phyloP scores from a whole-genome alignment of 805 yeast species.

The Schwanniomyces yamadae region DNA sequence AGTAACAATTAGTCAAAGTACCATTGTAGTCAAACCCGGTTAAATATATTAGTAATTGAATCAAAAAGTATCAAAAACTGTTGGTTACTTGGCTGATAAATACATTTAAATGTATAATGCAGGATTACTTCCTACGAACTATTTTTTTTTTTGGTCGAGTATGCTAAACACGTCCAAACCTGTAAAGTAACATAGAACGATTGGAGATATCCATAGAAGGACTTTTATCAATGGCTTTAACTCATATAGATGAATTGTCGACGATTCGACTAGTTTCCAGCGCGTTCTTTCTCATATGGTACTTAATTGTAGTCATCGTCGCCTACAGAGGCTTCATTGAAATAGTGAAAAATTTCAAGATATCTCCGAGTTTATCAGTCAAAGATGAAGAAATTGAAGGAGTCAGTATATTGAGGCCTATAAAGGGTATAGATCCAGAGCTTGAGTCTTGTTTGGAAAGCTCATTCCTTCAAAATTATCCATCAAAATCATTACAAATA shows the following conservation, averaged over 20 bases:
- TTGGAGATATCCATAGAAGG: too few relatives aligned
- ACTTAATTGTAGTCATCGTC: slow-evolving; percentile 32
- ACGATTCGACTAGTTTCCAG: slow-evolving; percentile 3
- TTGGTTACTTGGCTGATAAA: too few relatives aligned
- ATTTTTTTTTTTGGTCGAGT: too few relatives aligned
- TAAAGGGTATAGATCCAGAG: slow-evolving; percentile 82
- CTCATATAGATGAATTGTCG: slow-evolving; percentile 6
- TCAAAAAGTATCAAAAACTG: too few relatives aligned
- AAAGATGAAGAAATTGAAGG: slow-evolving; percentile 23
- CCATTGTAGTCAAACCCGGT: too few relatives aligned
- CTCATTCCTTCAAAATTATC: slow-evolving; percentile 68
- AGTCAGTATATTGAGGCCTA: slow-evolving; percentile 77
- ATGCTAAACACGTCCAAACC: too few relatives aligned
- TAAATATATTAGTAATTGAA: too few relatives aligned
- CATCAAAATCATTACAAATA: slow-evolving; percentile 58
- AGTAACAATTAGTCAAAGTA: too few relatives aligned
- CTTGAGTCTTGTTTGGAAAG: slow-evolving; percentile 65
- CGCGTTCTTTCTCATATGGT: slow-evolving; percentile 34
- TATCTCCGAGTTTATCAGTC: slow-evolving; percentile 9
- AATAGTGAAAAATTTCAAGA: slow-evolving; percentile 30
- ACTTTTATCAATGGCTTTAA: slow-evolving; percentile 2
- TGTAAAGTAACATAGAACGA: too few relatives aligned
- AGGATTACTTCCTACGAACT: too few relatives aligned
- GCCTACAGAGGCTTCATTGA: slow-evolving; percentile 42
- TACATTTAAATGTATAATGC: too few relatives aligned